Evolutionary conservation across 2,329 filamentous ascomycete genomes (phyloP), one percentile per base, ranked within the genome.

Genomic region (Berkeleyomyces basicola): DNA sequence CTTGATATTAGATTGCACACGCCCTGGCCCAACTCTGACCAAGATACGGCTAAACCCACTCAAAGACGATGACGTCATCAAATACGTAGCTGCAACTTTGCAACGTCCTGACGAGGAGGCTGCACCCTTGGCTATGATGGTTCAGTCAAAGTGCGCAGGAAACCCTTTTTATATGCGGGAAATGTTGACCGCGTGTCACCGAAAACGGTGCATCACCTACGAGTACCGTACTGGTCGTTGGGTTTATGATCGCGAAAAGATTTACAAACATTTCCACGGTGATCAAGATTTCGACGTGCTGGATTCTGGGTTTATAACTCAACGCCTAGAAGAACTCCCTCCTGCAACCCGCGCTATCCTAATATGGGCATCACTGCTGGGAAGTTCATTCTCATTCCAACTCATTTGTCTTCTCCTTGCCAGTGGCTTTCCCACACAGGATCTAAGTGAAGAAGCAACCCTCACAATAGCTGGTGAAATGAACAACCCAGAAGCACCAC

Each of bases 81-180:
- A 88, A 66, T 96, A 92, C 69, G 89, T 96, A 31, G 83, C 89
- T 6, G 79, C 85, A 46, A 95, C 91, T 0, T 80, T 97, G 58
- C 89, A 88, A 68, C 81, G 88, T 63, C 77, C 83, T 0, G 81
- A 80, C 63, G 83, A 88, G 42, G 87, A 90, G 57, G 81, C 93
- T 0, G 75, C 88, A 0, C 85, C 90, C 0, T 77, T 97, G 16
- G 87, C 88, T 1, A 82, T 90, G 5, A 88, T 96, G 7, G 83
- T 96, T 4, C 88, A 95, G 71, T 90, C 92, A 69, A 95, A 93
- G 74, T 92, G 88, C 7, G 82, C 82, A 36, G 91, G 91, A 1
- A 96, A 95, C 66, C 86, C 90, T 0, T 96, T 96, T 69, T 95
- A 93, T 69, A 87, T 96, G 71, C 81, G 89, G 62, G 89, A 96